Evolutionary conservation across 2,329 filamentous ascomycete genomes (phyloP), one percentile per base, ranked within the genome.

Genomic region (Leptosphaerulina australis): DNA sequence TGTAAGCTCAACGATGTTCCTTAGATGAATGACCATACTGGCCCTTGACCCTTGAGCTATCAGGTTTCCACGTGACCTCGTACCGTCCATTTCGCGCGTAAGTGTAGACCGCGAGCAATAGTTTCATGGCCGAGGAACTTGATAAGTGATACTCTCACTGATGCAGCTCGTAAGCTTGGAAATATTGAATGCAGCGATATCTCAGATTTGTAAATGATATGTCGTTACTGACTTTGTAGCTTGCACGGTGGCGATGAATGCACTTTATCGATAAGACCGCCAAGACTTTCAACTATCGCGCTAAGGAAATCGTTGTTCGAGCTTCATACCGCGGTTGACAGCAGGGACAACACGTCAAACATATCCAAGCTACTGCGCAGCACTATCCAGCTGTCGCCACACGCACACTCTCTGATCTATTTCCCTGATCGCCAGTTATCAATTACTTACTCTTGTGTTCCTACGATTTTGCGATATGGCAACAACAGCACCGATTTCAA

Each of bases 401-500:
- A 7, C 11, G 17, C 8, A 7, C 11, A 8, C 18, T 33, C 15
- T 3, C 7, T 2, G 2, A 8, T 2, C 11, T 2, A 9, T 9
- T 5, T 12, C 11, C n/a, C 3, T 4, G 17, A 33, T 9, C 17
- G 8, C 12, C 7, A 18, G 24, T 17, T 3, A 17, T 10, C 11
- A 33, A 14, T 10, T 10, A 7, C 10, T 11, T 12, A 8, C n/a
- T 11, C 29, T 15, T n/a, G n/a, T n/a, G n/a, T n/a, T n/a, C n/a
- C n/a, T n/a, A n/a, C n/a, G 5, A 22, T 24, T 3, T 14, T 11
- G 26, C 46, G 46, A 21, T 20, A 66, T 66, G 63, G 59, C 63
- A 31, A 52, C 60, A 22, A 56, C 55, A 2, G 55, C 62, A 49
- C 50, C 62, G 18, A 50, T 50, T 26, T 40, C 55, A 29, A 64